Conservation (phyloP, 139 green algal genomes). For the Axilococcus clingmanii region DNA sequence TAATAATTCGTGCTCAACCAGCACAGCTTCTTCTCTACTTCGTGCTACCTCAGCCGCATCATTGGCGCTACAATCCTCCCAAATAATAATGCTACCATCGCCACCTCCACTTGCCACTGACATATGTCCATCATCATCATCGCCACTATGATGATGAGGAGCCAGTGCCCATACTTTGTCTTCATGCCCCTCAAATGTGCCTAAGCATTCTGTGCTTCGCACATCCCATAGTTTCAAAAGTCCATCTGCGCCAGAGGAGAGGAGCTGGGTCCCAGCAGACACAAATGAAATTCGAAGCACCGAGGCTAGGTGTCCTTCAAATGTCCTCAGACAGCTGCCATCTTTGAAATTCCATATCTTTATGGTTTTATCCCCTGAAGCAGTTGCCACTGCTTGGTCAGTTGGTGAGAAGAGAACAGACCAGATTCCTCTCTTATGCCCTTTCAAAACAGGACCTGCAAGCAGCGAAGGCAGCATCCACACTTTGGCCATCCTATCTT, state of each 20-base stretch:
- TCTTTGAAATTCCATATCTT: conserved; percentile 80
- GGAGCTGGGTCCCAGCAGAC: conserved; percentile 66
- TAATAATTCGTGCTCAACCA: conserved; percentile 63
- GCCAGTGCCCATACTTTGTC: conserved; percentile 81
- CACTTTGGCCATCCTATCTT: conserved; percentile 77
- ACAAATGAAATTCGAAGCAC: conserved; percentile 76
- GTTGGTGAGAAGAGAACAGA: conserved; percentile 79
- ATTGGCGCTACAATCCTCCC: conserved; percentile 62
- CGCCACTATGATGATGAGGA: conserved; percentile 3
- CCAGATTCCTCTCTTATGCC: conserved; percentile 94
- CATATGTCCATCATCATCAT: conserved; percentile 6
- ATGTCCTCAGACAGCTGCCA: conserved; percentile 74
- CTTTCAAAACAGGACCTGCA: conserved; percentile 39
- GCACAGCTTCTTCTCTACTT: conserved; percentile 34
- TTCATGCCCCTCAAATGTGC: conserved; percentile 89
- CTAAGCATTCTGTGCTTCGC: conserved; percentile 55
- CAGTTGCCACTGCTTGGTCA: conserved; percentile 53
- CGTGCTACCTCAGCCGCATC: conserved; percentile 42
- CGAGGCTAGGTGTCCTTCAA: conserved; percentile 83
- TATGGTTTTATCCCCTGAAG: conserved; percentile 73
- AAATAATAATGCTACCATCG: conserved; percentile 71
- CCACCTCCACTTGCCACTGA: conserved; percentile 62
- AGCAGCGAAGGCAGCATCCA: conserved; percentile 78
- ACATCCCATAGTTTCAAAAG: conserved; percentile 92
- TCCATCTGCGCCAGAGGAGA: conserved; percentile 80